These are phyloP conservation scores for Hyparrhenia diplandra DNA, from an alignment of 176 grass and related monocot genomes.

Conservation along the genomic window DNA sequence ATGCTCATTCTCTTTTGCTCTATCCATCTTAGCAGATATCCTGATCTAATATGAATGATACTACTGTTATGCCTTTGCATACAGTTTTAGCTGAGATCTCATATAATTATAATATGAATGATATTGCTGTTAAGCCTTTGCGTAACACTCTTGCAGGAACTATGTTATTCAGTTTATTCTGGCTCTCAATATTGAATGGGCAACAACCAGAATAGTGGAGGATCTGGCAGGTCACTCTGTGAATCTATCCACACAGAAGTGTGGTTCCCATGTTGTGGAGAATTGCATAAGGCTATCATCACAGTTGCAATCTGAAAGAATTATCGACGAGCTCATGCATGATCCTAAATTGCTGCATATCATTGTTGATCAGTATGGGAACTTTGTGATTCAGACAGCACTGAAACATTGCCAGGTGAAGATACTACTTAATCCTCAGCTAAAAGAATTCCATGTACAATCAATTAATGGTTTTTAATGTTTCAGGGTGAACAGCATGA, in stretches of 20 bases:
- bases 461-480: conserved; percentile 5
- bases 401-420: conserved; percentile 54
- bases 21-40: conserved; percentile 7
- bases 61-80: conserved; percentile 1
- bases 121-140: background rate
- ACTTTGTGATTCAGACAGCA: conserved; percentile 82
- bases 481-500: conserved; percentile 36
- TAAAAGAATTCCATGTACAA: conserved; percentile 6
- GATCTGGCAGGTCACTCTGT: conserved; percentile 42
- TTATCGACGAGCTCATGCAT: conserved; percentile 60
- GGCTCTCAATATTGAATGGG: conserved; percentile 44
- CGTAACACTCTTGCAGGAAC: conserved; percentile 53
- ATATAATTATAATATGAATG: conserved; percentile 12
- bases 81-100: background rate
- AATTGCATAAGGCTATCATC: conserved; percentile 44
- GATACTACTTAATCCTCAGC: background rate
- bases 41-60: conserved; percentile 6
- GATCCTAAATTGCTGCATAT: conserved; percentile 53
- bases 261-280: conserved; percentile 81
- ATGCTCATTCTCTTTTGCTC: conserved; percentile 2
- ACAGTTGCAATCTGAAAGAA: conserved; percentile 1
- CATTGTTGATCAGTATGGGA: conserved; percentile 54
- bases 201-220: conserved; percentile 49
- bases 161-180: conserved; percentile 91
- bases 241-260: conserved; percentile 73